Evolutionary conservation across 345 rosid species (phyloP), one percentile per base, ranked within the genome.

Genomic region (Salix purpurea): DNA sequence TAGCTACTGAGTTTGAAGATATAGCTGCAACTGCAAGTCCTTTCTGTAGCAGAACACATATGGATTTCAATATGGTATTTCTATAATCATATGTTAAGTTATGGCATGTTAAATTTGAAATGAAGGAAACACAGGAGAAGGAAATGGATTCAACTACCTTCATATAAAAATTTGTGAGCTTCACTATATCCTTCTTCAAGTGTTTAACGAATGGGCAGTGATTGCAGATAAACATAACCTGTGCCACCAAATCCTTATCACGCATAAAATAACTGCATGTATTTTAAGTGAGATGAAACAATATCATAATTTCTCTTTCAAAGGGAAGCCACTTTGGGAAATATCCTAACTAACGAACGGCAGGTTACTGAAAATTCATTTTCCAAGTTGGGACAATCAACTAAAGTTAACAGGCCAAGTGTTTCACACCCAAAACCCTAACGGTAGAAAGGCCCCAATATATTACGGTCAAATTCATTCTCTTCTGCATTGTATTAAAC

Each of bases 161-260:
- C 87, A 84, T 86, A 62, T 90, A 91, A 84, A 87, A 94, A 85
- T 91, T 87, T 32, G 91, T 58, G 46, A 94, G 97, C 88, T 92
- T 92, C 74, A 83, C 92, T 65, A 92, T 72, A 78, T 89, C 91
- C 81, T 94, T 92, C 91, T 91, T 90, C 87, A 92, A 81, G 84
- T 88, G 97, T 80, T 80, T 91, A 76, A 94, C 99, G 90, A 94
- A 94, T 1, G 99, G 95, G 82, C 99, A 94, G 83, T 92, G 99
- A 73, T 92, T 92, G 86, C 96, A 94, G 42, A 92, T 84, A 79
- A 92, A 92, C 94, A 94, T 90, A 75, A 91, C 97, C 95, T 92
- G 85, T 75, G 77, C 44, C 67, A 74, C 71, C 65, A 28, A 72
- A 48, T 21, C 61, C 39, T 76, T 66, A 52, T n/a, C 21, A 69